Percentiles rank a stretch among this genome's conserved stretches.
These are phyloP conservation scores for Dictyostelium firmibasis DNA, from an alignment of 78 protist genomes.

Conservation along the genomic window DNA sequence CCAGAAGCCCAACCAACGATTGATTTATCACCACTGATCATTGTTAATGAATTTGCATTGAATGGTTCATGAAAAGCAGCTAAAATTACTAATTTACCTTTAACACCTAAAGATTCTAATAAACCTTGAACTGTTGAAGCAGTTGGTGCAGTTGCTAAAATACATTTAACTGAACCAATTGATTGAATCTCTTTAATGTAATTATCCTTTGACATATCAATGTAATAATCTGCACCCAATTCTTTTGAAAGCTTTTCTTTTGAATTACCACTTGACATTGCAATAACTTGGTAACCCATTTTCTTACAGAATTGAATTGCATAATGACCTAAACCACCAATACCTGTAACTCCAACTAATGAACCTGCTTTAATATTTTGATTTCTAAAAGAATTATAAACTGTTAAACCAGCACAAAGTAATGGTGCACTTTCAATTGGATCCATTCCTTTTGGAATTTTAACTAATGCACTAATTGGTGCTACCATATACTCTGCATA, in stretches of 20 bases:
- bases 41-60: not conserved
- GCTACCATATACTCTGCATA: constrained; percentile 61
- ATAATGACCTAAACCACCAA: constrained; percentile 87
- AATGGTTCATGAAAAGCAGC: not conserved
- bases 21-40: constrained; percentile 2
- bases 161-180: constrained; percentile 6
- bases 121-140: not conserved
- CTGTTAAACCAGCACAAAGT: constrained; percentile 84
- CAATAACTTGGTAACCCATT: constrained; percentile 73
- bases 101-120: not conserved
- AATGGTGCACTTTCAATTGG: constrained; percentile 57
- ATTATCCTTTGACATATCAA: constrained; percentile 14
- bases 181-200: not conserved
- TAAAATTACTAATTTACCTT: constrained; percentile 25
- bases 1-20: not conserved
- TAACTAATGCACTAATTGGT: not conserved
- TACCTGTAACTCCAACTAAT: constrained; percentile 64
- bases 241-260: not conserved
- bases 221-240: constrained; percentile 62
- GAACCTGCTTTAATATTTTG: constrained; percentile 36
- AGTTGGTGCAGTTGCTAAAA: constrained; percentile 36
- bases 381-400: constrained; percentile 42
- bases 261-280: constrained; percentile 5
- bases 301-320: constrained; percentile 74
- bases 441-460: constrained; percentile 53